Conservation (phyloP, 169 alveolate genomes). For the Babesia ovis region DNA sequence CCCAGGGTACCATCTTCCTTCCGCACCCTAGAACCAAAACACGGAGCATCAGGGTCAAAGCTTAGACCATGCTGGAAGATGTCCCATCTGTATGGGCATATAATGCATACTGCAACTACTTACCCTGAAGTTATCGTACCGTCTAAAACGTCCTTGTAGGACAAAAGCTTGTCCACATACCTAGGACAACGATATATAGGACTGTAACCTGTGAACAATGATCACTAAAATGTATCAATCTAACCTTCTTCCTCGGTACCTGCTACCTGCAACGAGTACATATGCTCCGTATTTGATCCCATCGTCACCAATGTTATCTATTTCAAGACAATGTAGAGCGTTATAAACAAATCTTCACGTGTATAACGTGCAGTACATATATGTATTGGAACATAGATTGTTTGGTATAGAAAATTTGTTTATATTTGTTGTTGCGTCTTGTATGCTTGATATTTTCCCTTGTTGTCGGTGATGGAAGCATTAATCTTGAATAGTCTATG, state of each 20-base stretch:
- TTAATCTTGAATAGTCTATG: too few relatives aligned
- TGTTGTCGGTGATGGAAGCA: too few relatives aligned
- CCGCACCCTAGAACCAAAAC: conserved; percentile 49
- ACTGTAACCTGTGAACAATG: conserved; percentile 34
- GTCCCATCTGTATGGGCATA: conserved; percentile 52
- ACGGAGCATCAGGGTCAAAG: conserved; percentile 50
- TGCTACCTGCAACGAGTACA: conserved; percentile 52
- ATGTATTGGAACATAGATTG: too few relatives aligned
- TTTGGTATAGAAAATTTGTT: too few relatives aligned
- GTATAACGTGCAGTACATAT: too few relatives aligned
- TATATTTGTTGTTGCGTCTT: too few relatives aligned
- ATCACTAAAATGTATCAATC: not conserved
- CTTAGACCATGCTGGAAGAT: conserved; percentile 61
- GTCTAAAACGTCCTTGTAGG: conserved; percentile 50
- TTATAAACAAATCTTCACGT: too few relatives aligned
- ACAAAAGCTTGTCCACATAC: conserved; percentile 38
- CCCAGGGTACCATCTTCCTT: conserved; percentile 56
- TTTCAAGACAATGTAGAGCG: too few relatives aligned
- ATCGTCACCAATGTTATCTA: too few relatives aligned
- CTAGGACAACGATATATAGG: conserved; percentile 49
- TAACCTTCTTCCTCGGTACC: conserved; percentile 68
- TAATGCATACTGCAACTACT: not conserved
- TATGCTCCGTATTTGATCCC: not conserved
- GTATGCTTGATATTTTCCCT: too few relatives aligned
- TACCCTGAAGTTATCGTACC: conserved; percentile 64